phyloP scores from a whole-genome alignment of 2,329 filamentous ascomycete genomes.

The Trichophyton verrucosum region DNA sequence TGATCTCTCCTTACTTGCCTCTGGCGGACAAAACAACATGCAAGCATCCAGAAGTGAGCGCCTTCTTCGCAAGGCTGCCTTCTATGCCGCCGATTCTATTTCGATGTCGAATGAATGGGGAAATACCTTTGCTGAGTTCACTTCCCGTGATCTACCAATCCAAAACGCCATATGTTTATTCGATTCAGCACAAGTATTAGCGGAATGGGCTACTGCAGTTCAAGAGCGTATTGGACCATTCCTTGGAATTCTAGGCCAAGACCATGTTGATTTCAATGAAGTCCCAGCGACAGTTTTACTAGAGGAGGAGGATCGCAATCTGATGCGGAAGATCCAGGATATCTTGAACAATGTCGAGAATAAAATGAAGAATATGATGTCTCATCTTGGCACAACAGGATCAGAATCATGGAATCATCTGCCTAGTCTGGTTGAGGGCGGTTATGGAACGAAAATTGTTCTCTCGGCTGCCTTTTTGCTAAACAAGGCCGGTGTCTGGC shows the following conservation, averaged over 20 bases:
- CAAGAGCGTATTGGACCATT: conserved; percentile 90
- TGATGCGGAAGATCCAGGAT: conserved; percentile 69
- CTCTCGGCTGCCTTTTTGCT: conserved; percentile 76
- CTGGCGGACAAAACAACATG: conserved; percentile 22
- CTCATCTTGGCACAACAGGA: conserved; percentile 19
- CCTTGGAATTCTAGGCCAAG: conserved; percentile 71
- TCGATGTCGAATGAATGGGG: conserved; percentile 78
- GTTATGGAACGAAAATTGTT: conserved; percentile 74
- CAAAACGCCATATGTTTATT: conserved; percentile 88
- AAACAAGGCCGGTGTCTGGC: conserved; percentile 84
- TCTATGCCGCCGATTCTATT: conserved; percentile 84
- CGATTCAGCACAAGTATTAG: conserved; percentile 85
- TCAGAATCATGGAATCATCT: conserved; percentile 39
- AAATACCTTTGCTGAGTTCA: conserved; percentile 71
- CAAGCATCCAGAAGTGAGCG: conserved; percentile 61
- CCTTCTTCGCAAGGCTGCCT: conserved; percentile 85
- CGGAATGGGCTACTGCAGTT: conserved; percentile 85
- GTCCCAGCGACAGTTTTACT: conserved; percentile 81
- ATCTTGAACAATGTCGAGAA: conserved; percentile 64
- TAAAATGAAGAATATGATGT: conserved; percentile 56
- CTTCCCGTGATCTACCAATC: conserved; percentile 71
- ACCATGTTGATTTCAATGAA: conserved; percentile 64
- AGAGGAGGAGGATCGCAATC: conserved; percentile 79
- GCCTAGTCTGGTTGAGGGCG: conserved; percentile 50
- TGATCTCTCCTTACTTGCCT: conserved; percentile 22